Base-by-base conservation (phyloP, 1,284 basidiomycete genomes). In the Coniophora puteana region DNA sequence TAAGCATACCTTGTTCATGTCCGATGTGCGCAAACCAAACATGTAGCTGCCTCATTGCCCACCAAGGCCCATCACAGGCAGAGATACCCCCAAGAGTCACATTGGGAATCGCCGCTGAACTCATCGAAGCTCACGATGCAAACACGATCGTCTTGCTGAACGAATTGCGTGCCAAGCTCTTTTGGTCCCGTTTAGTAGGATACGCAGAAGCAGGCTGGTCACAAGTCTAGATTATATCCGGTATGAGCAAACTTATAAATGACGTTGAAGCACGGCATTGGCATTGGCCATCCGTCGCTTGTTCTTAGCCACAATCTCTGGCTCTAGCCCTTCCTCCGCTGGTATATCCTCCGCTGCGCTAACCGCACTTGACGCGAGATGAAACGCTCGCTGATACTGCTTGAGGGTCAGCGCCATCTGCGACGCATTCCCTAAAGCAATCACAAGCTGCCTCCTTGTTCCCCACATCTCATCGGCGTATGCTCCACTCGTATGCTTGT, bases 41-140 rank as follows among this genome's bases (percentile, higher is more conserved):
- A n/a, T n/a, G n/a, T n/a, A n/a, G n/a, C n/a, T 33, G 13, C 1
- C 32, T 29, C 36, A 24, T 38, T 28, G 41, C 12, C 21, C 4
- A 5, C 0, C 24, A 30, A 86, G 84, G 82, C 21, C 85, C 83
- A 16, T 90, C 90, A 0, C 92, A 97, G 62, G 89, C 93, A 5
- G 94, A 97, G 66, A 76, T 83, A 31, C 78, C 97, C 39, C 76
- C 98, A 17, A 83, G 93, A 41, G 91, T 93, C 40, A 95, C 92
- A 20, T 93, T 94, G 10, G 92, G 93, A 27, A 95, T 99, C 53
- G 95, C 95, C 23, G 80, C 91, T 51, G 91, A 94, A 57, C 80
- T 99, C 50, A 93, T 98, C 55, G 83, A 85, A 49, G 89, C 93
- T 0, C 88, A 96, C 58, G 84, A 95, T 59, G 71, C 78, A 25